These are phyloP conservation scores for Chalaropsis thielavioides DNA, from an alignment of 2,329 filamentous ascomycete genomes.

Conservation along the genomic window DNA sequence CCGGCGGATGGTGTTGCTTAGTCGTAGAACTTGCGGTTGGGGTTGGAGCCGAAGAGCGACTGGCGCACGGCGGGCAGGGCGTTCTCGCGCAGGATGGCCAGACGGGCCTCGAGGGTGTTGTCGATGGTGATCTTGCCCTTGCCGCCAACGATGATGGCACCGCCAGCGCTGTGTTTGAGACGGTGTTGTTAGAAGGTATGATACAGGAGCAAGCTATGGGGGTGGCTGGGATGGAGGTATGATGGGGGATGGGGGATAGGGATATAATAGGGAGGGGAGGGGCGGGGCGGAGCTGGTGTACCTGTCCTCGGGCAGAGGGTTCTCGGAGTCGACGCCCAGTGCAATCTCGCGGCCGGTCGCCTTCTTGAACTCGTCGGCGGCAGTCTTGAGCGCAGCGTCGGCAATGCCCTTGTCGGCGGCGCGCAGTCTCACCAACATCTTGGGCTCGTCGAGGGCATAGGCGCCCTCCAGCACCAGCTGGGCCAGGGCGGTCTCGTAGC, in stretches of 20 bases:
- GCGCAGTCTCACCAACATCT: constrained; percentile 58
- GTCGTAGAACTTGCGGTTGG: constrained; percentile 90
- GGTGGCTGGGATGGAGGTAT: neutral
- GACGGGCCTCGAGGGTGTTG: constrained; percentile 90
- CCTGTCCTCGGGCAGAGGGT: constrained; percentile 68
- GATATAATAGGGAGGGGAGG: constrained; percentile 20
- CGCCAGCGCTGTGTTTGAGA: constrained; percentile 52
- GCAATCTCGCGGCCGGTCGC: constrained; percentile 54
- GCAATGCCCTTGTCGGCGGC: constrained; percentile 65
- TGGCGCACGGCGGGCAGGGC: constrained; percentile 73
- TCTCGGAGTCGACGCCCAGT: constrained; percentile 61
- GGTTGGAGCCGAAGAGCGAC: constrained; percentile 84
- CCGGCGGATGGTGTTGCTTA: constrained; percentile 29
- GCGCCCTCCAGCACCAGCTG: constrained; percentile 76
- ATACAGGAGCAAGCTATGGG: too few species aligned
- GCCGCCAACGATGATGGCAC: constrained; percentile 64
- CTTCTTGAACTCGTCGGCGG: constrained; percentile 71
- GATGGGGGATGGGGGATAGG: neutral
- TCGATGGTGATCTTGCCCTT: constrained; percentile 94
- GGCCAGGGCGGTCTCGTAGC: constrained; percentile 65
- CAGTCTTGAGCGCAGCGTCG: constrained; percentile 64
- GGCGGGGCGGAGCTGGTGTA: constrained; percentile 33
- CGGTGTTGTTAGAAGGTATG: constrained; percentile 18
- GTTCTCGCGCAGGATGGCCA: constrained; percentile 70
- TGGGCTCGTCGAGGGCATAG: constrained; percentile 72